Percentiles rank a stretch among this genome's conserved stretches.
These are phyloP conservation scores for Yarrowia sp. DNA, from an alignment of 805 yeast species.

Conservation along the genomic window DNA sequence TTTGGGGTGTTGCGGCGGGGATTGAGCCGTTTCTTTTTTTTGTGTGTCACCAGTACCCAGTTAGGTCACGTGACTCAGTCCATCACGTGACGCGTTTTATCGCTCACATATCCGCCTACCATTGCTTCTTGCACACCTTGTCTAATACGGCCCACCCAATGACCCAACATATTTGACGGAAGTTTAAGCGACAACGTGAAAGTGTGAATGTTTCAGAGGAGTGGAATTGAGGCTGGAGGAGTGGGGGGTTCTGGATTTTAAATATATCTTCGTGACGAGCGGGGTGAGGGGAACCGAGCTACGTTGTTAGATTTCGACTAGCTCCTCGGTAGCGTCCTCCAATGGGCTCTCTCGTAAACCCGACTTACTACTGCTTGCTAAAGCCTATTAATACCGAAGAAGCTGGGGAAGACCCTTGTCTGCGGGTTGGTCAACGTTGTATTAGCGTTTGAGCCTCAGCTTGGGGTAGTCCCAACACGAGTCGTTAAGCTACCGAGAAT, in stretches of 20 bases:
- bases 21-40: too few species aligned
- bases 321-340: too few species aligned
- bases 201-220: neutral
- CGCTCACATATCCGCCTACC: neutral
- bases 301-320: neutral
- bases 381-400: slow-evolving; percentile 6
- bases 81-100: neutral
- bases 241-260: neutral
- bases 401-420: slow-evolving; percentile 2
- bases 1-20: too few species aligned
- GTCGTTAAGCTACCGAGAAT: neutral
- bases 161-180: slow-evolving; percentile 8
- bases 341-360: neutral
- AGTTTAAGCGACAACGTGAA: slow-evolving; percentile 4
- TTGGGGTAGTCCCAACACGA: neutral
- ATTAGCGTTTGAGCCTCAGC: neutral
- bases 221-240: too few species aligned
- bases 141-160: neutral
- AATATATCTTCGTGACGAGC: neutral
- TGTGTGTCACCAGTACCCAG: too few species aligned
- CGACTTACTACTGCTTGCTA: neutral
- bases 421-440: neutral
- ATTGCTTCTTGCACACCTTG: slow-evolving; percentile 1
- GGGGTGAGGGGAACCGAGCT: neutral
- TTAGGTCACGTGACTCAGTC: neutral